These are phyloP conservation scores for Penicillium paradoxum DNA, from an alignment of 495 filamentous ascomycete genomes.

Conservation along the genomic window DNA sequence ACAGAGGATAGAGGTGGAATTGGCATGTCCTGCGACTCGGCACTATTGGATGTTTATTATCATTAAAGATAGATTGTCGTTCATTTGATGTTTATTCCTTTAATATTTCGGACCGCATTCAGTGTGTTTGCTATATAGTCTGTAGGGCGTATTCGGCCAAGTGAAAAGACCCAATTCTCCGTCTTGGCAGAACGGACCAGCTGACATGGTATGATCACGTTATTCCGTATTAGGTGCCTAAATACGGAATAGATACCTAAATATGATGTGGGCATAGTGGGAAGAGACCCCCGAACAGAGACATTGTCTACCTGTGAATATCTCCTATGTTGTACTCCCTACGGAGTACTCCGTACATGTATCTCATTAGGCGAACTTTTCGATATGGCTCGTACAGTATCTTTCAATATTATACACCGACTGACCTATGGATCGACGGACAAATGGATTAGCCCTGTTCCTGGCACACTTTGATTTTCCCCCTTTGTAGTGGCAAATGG, in stretches of 20 bases:
- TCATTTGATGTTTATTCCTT: neutral
- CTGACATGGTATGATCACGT: neutral
- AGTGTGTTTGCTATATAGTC: neutral
- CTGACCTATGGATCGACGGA: conserved; percentile 13
- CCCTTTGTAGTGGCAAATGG: conserved; percentile 20
- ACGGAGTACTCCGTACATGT: too few relatives aligned
- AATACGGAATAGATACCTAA: neutral
- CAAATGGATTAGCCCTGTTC: conserved; percentile 19
- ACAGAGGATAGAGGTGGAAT: neutral
- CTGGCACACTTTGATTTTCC: conserved; percentile 10
- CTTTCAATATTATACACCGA: neutral
- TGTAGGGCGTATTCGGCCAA: too few relatives aligned
- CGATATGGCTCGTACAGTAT: conserved; percentile 1
- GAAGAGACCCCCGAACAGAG: too few relatives aligned
- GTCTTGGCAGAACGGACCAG: neutral
- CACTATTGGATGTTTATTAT: neutral
- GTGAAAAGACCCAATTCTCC: neutral
- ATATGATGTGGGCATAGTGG: too few relatives aligned
- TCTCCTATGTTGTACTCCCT: neutral
- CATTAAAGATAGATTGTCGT: neutral
- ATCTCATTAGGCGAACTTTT: neutral
- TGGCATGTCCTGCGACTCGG: neutral
- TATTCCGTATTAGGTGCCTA: too few relatives aligned
- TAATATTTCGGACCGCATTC: neutral
- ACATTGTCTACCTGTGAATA: neutral